Evolutionary conservation across 768 basidiomycete genomes (phyloP).

Genomic region (Trametes punicea): DNA sequence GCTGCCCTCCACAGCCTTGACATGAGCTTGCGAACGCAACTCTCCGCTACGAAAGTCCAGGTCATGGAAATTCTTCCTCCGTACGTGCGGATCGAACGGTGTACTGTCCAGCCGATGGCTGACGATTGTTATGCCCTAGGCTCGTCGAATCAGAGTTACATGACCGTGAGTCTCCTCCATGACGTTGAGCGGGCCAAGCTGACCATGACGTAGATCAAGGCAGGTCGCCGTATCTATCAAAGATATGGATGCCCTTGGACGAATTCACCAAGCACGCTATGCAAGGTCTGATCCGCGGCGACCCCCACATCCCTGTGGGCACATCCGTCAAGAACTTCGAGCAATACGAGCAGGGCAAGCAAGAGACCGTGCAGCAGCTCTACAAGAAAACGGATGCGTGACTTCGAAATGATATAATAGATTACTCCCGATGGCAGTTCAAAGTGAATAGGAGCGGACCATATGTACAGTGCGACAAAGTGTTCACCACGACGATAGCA

Average conservation of each 20-base stretch:
- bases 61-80: conserved; percentile 59
- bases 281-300: conserved; percentile 37
- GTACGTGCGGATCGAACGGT: conserved; percentile 33
- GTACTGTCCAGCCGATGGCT: neutral
- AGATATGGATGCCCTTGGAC: conserved; percentile 52
- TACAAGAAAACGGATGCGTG: conserved; percentile 15
- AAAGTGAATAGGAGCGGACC: too few relatives aligned
- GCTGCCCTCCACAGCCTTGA: conserved; percentile 54
- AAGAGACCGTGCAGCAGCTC: conserved; percentile 18
- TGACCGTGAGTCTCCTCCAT: conserved; percentile 40
- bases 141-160: conserved; percentile 62
- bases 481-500: too few relatives aligned
- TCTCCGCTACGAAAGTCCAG: conserved; percentile 47
- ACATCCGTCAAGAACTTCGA: conserved; percentile 16
- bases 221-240: conserved; percentile 44
- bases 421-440: neutral
- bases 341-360: conserved; percentile 31
- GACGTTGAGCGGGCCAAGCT: neutral
- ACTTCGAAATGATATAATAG: neutral
- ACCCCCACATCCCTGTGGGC: conserved; percentile 31
- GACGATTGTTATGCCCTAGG: conserved; percentile 27
- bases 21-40: conserved; percentile 44
- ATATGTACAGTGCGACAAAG: too few relatives aligned
- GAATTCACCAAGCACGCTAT: conserved; percentile 41
- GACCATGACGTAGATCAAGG: conserved; percentile 42